phyloP scores from a whole-genome alignment of 495 filamentous ascomycete genomes.

The Penicillium soppii region DNA sequence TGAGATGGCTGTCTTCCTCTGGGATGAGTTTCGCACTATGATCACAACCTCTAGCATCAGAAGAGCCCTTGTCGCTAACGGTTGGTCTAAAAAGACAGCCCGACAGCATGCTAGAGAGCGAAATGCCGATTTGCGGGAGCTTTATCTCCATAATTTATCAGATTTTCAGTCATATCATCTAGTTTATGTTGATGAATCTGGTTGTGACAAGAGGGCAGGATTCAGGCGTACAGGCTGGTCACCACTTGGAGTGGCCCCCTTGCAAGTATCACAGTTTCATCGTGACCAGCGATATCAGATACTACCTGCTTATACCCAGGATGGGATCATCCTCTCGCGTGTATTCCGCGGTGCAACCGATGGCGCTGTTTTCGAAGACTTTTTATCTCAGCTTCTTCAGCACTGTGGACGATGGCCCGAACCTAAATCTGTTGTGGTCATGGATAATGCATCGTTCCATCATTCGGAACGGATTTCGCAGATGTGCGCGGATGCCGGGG shows the following conservation, averaged over 20 bases:
- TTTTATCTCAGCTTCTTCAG: conserved; percentile 36
- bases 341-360: conserved; percentile 39
- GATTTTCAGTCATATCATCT: conserved; percentile 27
- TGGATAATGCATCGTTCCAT: conserved; percentile 48
- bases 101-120: conserved; percentile 11
- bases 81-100: conserved; percentile 18
- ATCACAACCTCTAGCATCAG: too few relatives aligned
- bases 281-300: conserved; percentile 36
- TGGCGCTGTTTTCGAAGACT: conserved; percentile 37
- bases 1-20: neutral
- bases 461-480: conserved; percentile 29
- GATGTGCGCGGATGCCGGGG: conserved; percentile 30
- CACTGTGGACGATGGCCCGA: conserved; percentile 35
- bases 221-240: conserved; percentile 14
- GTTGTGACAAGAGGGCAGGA: conserved; percentile 22
- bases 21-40: too few relatives aligned
- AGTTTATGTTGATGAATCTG: conserved; percentile 7
- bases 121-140: conserved; percentile 34
- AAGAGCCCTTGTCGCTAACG: neutral
- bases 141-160: conserved; percentile 33
- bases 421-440: conserved; percentile 40
- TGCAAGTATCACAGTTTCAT: conserved; percentile 32
- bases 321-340: conserved; percentile 31
- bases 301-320: conserved; percentile 34
- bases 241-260: conserved; percentile 24